Conservation (phyloP, 176 grass and related monocot species). For the Musa beccarii region DNA sequence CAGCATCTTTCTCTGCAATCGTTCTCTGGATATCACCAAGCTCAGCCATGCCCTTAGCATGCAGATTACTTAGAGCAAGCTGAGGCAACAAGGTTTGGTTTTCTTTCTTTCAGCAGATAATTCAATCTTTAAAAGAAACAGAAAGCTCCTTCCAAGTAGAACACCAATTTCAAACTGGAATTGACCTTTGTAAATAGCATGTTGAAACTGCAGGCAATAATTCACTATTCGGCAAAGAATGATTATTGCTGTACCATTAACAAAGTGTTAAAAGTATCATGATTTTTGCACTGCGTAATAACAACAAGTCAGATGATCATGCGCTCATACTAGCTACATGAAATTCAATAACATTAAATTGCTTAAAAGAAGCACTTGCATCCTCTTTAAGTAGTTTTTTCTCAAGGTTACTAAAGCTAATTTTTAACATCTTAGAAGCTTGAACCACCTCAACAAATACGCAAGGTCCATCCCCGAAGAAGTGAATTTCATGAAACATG, state of each 20-base stretch:
- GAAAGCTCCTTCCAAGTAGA: background rate
- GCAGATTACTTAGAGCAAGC: slow-evolving; percentile 25
- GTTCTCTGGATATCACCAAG: slow-evolving; percentile 23
- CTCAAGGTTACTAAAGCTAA: background rate
- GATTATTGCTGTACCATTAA: background rate
- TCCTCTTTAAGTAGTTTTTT: background rate
- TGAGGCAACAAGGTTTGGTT: background rate
- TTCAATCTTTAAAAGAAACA: background rate
- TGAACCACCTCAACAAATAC: too few relatives aligned
- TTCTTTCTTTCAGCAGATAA: background rate
- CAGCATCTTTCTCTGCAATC: slow-evolving; percentile 11
- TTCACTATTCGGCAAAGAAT: background rate
- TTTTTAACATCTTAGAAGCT: background rate
- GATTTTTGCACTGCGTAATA: background rate
- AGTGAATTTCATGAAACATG: background rate
- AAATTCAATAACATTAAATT: too few relatives aligned
- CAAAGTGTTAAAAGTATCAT: background rate
- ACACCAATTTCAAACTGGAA: background rate
- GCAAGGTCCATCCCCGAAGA: too few relatives aligned
- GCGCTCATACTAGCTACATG: too few relatives aligned
- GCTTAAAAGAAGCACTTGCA: background rate
- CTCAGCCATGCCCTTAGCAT: slow-evolving; percentile 24
- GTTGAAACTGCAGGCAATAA: background rate
- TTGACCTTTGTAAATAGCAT: background rate
- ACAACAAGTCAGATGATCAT: background rate